Conservation (phyloP, 2,329 filamentous ascomycete species). For the Ophiostoma novo-ulmi region DNA sequence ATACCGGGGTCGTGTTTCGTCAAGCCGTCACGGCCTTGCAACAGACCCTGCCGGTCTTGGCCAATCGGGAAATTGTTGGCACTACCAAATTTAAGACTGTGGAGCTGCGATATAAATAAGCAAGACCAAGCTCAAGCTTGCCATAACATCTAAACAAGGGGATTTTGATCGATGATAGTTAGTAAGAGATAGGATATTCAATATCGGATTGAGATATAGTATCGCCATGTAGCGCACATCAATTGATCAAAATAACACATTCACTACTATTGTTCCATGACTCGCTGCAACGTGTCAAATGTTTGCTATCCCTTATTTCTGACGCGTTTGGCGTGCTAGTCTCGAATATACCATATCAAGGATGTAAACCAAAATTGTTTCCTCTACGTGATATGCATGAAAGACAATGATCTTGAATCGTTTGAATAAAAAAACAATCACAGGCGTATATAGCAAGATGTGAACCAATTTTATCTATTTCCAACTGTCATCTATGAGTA, state of each 20-base stretch:
- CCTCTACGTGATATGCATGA: background rate
- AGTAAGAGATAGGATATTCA: background rate
- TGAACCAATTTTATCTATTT: background rate
- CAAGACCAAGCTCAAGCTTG: conserved; percentile 12
- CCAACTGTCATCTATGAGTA: background rate
- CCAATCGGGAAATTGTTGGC: conserved; percentile 8
- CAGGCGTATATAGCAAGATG: too few species aligned
- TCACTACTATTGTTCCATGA: background rate
- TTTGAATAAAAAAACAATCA: too few species aligned
- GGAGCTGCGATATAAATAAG: background rate
- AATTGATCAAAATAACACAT: background rate
- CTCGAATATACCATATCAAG: conserved; percentile 12
- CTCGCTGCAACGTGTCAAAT: background rate
- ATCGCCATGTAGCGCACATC: background rate
- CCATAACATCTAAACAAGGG: background rate
- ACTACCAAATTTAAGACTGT: background rate
- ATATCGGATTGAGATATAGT: background rate
- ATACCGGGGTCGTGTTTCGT: conserved; percentile 8
- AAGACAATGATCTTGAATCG: too few species aligned
- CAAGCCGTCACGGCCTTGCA: conserved; percentile 5
- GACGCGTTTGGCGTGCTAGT: conserved; percentile 3
- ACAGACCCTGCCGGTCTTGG: conserved; percentile 1
- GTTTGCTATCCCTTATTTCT: background rate
- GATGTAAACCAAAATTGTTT: background rate
- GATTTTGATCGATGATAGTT: background rate